Conservation (phyloP, 305 asterid species). For the Fraxinus paxiana region DNA sequence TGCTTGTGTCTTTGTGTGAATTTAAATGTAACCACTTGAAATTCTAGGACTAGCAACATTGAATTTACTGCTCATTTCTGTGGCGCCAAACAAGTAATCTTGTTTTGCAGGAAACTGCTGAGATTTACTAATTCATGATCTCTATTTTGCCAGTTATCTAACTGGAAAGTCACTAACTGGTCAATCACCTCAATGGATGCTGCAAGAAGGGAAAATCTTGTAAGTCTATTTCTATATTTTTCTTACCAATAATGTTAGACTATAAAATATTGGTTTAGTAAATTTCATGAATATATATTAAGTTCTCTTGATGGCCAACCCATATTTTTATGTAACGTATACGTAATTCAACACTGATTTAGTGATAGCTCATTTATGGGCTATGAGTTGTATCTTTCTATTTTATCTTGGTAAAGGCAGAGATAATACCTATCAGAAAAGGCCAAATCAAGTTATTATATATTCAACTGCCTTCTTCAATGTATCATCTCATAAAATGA, state of each 20-base stretch:
- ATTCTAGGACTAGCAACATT: background rate
- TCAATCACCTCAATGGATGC: slow-evolving; percentile 23
- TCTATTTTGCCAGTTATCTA: slow-evolving; percentile 22
- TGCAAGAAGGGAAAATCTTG: background rate
- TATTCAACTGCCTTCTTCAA: background rate
- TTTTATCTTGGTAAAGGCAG: background rate
- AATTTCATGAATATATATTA: background rate
- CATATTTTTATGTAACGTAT: background rate
- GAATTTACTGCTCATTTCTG: background rate
- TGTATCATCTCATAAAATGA: background rate
- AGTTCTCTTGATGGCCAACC: background rate
- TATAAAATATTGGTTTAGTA: background rate
- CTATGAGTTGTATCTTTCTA: background rate
- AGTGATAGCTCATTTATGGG: background rate
- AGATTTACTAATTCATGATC: background rate
- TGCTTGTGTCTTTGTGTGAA: background rate
- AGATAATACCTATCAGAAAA: background rate
- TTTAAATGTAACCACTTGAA: background rate
- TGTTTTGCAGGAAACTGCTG: background rate
- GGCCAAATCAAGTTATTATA: background rate
- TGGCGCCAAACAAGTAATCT: background rate
- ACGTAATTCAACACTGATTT: background rate
- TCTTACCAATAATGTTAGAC: background rate
- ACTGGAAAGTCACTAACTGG: slow-evolving; percentile 27
- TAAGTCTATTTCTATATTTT: slow-evolving; percentile 2